Percentiles rank a stretch among this genome's conserved stretches.
Conservation (phyloP, 225 moss, liverwort and hornwort species). For the Asterella californica region DNA sequence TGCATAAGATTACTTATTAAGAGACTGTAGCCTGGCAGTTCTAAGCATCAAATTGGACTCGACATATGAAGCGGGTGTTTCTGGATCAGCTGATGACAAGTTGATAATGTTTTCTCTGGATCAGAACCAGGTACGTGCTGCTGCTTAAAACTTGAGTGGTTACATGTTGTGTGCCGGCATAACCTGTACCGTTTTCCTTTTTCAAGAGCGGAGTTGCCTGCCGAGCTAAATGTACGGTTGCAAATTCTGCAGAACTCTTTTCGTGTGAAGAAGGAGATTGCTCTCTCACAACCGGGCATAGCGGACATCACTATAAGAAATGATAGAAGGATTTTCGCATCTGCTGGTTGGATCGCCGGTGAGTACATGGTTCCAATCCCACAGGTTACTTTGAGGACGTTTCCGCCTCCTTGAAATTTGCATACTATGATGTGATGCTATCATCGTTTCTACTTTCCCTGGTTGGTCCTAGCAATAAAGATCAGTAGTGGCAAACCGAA, state of each 20-base stretch:
- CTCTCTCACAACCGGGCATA: constrained; percentile 69
- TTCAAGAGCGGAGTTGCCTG: neutral
- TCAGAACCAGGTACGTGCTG: constrained; percentile 39
- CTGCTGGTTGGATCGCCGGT: constrained; percentile 94
- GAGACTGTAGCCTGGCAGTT: constrained; percentile 47
- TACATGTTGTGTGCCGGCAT: neutral
- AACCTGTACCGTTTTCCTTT: neutral
- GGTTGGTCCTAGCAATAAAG: neutral
- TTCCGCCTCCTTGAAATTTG: neutral
- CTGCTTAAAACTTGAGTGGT: neutral
- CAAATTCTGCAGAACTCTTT: constrained; percentile 46
- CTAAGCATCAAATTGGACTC: constrained; percentile 62
- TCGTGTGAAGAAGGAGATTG: constrained; percentile 50
- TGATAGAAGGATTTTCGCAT: constrained; percentile 79
- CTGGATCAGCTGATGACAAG: constrained; percentile 83
- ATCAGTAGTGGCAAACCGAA: neutral
- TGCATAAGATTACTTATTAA: too few relatives aligned
- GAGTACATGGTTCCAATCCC: neutral
- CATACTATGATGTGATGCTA: too few relatives aligned
- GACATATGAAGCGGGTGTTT: constrained; percentile 56
- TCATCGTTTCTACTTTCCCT: neutral
- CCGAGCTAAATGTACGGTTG: neutral
- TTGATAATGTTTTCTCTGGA: constrained; percentile 68
- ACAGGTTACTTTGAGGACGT: neutral
- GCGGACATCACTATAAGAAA: constrained; percentile 67